Percentiles rank a stretch among this genome's conserved stretches.
These are phyloP conservation scores for Candida bentonensis DNA, from an alignment of 805 yeast species.

Conservation along the genomic window DNA sequence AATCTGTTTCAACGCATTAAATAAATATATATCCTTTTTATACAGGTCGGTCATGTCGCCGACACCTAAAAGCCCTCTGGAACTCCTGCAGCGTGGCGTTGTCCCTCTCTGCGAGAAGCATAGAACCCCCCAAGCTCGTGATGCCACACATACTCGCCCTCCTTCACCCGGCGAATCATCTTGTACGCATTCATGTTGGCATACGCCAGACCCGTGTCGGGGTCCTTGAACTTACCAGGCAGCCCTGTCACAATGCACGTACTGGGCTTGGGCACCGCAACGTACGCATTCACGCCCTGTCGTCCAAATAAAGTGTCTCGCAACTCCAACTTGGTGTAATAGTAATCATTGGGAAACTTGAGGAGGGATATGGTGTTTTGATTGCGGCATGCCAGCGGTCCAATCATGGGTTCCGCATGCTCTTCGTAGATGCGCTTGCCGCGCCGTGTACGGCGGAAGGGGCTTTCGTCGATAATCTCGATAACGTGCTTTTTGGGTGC, in stretches of 20 bases:
- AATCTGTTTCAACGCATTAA: too few relatives aligned
- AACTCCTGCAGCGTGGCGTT: conserved; percentile 65
- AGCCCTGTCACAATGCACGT: conserved; percentile 63
- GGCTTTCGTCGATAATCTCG: conserved; percentile 1
- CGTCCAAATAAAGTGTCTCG: conserved; percentile 43
- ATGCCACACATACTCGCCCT: conserved; percentile 40
- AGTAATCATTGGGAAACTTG: conserved; percentile 25
- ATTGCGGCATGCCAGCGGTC: conserved; percentile 42
- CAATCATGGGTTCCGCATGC: conserved; percentile 18
- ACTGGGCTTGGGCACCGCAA: conserved; percentile 33
- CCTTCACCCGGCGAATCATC: conserved; percentile 36
- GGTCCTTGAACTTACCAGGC: conserved; percentile 76
- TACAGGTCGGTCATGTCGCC: too few relatives aligned
- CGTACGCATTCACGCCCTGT: conserved; percentile 21
- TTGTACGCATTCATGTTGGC: conserved; percentile 69
- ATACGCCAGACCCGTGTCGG: conserved; percentile 77
- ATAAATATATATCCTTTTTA: too few relatives aligned
- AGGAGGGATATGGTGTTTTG: conserved; percentile 41
- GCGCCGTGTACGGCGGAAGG: neutral
- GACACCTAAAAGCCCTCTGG: conserved; percentile 76
- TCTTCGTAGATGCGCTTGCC: neutral
- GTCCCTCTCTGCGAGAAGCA: conserved; percentile 26
- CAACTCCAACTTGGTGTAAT: conserved; percentile 11
- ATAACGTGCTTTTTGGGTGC: neutral
- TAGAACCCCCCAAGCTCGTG: conserved; percentile 31